phyloP scores from a whole-genome alignment of 805 yeast genomes.

The Cyberlindnera maclurae region DNA sequence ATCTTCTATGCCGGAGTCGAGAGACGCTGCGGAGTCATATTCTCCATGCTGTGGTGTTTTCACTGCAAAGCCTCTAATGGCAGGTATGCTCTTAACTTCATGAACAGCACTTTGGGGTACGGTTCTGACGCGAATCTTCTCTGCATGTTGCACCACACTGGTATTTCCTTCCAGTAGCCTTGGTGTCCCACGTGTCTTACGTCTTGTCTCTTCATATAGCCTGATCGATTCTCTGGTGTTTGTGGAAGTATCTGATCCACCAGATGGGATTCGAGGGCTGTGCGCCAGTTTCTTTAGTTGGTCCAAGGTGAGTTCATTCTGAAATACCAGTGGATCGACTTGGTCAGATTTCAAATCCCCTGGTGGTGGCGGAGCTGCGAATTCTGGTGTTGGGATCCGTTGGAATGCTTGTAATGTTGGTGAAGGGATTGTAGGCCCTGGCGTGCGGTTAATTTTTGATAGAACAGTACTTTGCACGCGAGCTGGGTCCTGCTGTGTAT shows the following conservation, averaged over 20 bases:
- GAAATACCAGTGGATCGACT: background rate
- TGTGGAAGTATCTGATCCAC: constrained; percentile 5
- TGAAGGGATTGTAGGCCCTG: background rate
- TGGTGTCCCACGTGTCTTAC: constrained; percentile 19
- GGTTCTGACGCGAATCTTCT: no score
- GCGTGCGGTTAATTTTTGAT: no score
- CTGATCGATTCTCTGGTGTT: background rate
- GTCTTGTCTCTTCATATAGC: constrained; percentile 18
- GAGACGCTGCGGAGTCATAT: no score
- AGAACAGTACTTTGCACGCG: no score
- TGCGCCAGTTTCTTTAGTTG: background rate
- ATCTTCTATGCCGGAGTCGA: no score
- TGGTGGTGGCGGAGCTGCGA: constrained; percentile 14
- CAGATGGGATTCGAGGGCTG: background rate
- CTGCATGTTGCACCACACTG: no score
- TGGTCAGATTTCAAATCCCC: no score
- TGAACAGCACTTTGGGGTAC: no score
- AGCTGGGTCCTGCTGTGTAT: no score
- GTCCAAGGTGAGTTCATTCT: constrained; percentile 1
- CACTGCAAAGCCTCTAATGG: no score
- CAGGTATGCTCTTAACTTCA: no score
- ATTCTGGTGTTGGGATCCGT: constrained; percentile 12
- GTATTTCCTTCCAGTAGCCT: constrained; percentile 5
- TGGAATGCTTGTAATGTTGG: background rate
- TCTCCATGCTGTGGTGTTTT: background rate